Conservation (phyloP, 768 basidiomycete genomes). For the Kwoniella dendrophila region DNA sequence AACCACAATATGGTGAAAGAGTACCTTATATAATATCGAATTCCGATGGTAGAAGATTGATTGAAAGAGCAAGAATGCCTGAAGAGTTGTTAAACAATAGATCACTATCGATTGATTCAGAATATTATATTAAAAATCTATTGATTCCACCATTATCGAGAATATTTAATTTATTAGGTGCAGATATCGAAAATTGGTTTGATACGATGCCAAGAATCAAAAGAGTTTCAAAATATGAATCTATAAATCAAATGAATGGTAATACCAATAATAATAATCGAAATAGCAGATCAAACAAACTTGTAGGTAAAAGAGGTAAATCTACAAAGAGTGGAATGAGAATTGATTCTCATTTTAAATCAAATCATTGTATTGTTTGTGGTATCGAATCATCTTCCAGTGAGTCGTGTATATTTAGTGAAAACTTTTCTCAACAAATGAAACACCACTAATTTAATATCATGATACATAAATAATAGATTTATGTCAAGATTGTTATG, state of each 20-base stretch:
- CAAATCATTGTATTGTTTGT: slow-evolving; percentile 71
- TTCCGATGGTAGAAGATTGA: slow-evolving; percentile 66
- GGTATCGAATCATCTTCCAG: slow-evolving; percentile 63
- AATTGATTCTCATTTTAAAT: slow-evolving; percentile 76
- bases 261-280: slow-evolving; percentile 8
- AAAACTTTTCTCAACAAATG: neutral
- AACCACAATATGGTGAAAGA: slow-evolving; percentile 89
- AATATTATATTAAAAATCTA: slow-evolving; percentile 83
- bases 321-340: slow-evolving; percentile 52
- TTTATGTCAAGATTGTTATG: slow-evolving; percentile 68
- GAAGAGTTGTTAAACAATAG: slow-evolving; percentile 66
- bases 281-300: slow-evolving; percentile 56
- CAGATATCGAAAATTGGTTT: slow-evolving; percentile 83
- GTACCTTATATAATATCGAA: slow-evolving; percentile 82
- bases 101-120: slow-evolving; percentile 74
- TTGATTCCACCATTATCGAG: slow-evolving; percentile 88
- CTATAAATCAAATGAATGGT: slow-evolving; percentile 31
- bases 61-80: slow-evolving; percentile 75
- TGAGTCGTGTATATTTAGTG: slow-evolving; percentile 43
- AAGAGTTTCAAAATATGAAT: slow-evolving; percentile 56
- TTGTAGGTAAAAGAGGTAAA: neutral
- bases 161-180: slow-evolving; percentile 87
- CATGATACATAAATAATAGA: slow-evolving; percentile 22
- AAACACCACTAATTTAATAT: slow-evolving; percentile 3
- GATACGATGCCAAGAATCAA: slow-evolving; percentile 76